A percentile compares a stretch with the other conserved stretches of the same genome.
These are phyloP conservation scores for Aspergillus hancockii DNA, from an alignment of 495 filamentous ascomycete species.

Conservation along the genomic window DNA sequence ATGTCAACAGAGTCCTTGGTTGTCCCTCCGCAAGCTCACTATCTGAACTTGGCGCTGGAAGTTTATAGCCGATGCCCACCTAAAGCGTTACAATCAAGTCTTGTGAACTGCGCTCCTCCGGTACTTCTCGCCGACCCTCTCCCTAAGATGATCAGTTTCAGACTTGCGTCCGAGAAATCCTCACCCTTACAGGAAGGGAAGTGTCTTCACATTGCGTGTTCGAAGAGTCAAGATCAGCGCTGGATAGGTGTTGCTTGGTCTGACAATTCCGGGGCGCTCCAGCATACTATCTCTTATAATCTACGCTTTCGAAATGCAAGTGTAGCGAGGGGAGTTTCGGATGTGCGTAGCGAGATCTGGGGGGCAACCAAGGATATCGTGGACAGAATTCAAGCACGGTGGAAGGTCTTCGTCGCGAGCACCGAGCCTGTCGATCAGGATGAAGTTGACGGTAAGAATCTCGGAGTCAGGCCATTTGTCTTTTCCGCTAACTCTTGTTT, in stretches of 20 bases:
- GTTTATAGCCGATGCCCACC: conserved; percentile 82
- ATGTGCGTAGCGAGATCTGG: conserved; percentile 82
- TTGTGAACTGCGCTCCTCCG: conserved; percentile 60
- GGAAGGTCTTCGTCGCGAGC: conserved; percentile 79
- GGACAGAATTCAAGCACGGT: conserved; percentile 66
- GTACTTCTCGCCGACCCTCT: conserved; percentile 73
- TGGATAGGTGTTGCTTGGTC: conserved; percentile 96
- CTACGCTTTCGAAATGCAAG: conserved; percentile 64
- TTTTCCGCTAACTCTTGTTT: conserved; percentile 10
- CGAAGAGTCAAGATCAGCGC: conserved; percentile 74
- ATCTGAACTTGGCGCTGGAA: conserved; percentile 72
- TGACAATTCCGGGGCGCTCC: conserved; percentile 75
- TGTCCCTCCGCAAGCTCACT: conserved; percentile 66
- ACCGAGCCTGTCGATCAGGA: conserved; percentile 69
- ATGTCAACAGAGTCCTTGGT: conserved; percentile 64
- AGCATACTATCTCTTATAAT: conserved; percentile 78
- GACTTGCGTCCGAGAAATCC: conserved; percentile 53
- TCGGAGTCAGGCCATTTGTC: neutral
- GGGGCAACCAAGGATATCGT: conserved; percentile 77
- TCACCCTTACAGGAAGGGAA: conserved; percentile 81
- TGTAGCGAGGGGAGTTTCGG: conserved; percentile 54
- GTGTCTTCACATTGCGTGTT: conserved; percentile 85
- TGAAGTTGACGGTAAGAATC: conserved; percentile 62
- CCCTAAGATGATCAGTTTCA: conserved; percentile 78
- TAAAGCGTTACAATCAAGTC: conserved; percentile 42